Conservation (phyloP, 2,329 filamentous ascomycete species). For the Blastomyces parvus region DNA sequence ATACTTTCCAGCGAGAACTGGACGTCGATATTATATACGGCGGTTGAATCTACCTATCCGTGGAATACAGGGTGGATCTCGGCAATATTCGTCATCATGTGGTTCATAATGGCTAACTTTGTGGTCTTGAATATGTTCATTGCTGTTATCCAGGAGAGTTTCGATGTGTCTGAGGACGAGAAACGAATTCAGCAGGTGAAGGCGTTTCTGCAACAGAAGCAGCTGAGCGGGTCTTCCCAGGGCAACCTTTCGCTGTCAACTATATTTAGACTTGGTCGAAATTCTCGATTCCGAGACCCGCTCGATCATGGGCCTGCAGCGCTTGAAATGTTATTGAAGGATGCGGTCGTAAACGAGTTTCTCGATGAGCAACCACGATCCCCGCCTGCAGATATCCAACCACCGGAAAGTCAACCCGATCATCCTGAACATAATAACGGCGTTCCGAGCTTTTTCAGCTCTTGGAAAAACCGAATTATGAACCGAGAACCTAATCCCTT, state of each 20-base stretch:
- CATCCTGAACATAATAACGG: constrained; percentile 47
- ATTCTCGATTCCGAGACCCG: constrained; percentile 61
- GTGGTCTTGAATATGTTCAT: constrained; percentile 99
- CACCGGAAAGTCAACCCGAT: constrained; percentile 25
- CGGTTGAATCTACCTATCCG: constrained; percentile 57
- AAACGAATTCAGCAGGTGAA: constrained; percentile 95
- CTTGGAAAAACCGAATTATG: constrained; percentile 46
- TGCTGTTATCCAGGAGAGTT: constrained; percentile 99
- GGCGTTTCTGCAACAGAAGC: constrained; percentile 84
- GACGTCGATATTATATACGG: constrained; percentile 77
- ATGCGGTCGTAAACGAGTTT: constrained; percentile 90
- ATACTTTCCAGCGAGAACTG: constrained; percentile 93
- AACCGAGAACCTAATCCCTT: constrained; percentile 85
- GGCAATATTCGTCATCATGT: constrained; percentile 80
- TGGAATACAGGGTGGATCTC: constrained; percentile 83
- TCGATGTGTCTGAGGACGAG: constrained; percentile 96
- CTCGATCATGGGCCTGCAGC: constrained; percentile 85
- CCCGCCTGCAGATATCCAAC: constrained; percentile 25
- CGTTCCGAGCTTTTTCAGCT: constrained; percentile 54
- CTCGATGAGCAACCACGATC: constrained; percentile 57
- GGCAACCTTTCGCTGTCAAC: constrained; percentile 68
- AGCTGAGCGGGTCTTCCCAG: constrained; percentile 58
- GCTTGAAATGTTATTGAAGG: constrained; percentile 93
- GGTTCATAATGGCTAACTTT: constrained; percentile 93
- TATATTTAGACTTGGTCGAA: constrained; percentile 55